A percentile compares a stretch with the other conserved stretches of the same genome.
Conservation (phyloP, 331 rosid species). For the Pyracantha coccinea region DNA sequence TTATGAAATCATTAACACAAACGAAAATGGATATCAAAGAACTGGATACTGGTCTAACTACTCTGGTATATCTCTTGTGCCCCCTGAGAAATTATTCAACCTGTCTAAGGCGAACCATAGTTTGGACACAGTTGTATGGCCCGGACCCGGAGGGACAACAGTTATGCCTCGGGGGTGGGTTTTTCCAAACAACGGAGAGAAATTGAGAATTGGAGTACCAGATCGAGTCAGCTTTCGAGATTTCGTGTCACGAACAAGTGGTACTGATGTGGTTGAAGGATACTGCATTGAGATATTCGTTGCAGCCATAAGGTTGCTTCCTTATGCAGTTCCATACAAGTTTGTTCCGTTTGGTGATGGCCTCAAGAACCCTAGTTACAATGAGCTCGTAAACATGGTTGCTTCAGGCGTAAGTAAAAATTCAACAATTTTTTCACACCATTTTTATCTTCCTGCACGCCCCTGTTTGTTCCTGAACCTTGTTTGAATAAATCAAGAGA, state of each 20-base stretch:
- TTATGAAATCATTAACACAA: slow-evolving; percentile 32
- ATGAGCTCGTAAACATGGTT: slow-evolving; percentile 23
- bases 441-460: no score
- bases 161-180: slow-evolving; percentile 42
- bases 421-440: not conserved
- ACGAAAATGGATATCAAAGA: slow-evolving; percentile 12
- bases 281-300: slow-evolving; percentile 41
- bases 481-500: not conserved
- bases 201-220: slow-evolving; percentile 35
- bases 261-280: slow-evolving; percentile 22
- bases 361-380: slow-evolving; percentile 32
- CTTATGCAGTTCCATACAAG: slow-evolving; percentile 30
- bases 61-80: slow-evolving; percentile 29
- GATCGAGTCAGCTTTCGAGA: slow-evolving; percentile 30
- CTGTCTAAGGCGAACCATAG: slow-evolving; percentile 17
- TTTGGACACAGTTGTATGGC: slow-evolving; percentile 21
- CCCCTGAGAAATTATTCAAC: slow-evolving; percentile 17
- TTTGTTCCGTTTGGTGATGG: slow-evolving; percentile 39
- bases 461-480: not conserved
- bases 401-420: slow-evolving; percentile 29
- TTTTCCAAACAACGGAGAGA: slow-evolving; percentile 25
- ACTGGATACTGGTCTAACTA: slow-evolving; percentile 37
- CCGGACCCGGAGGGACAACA: slow-evolving; percentile 38
- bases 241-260: slow-evolving; percentile 23
- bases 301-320: slow-evolving; percentile 36